Conservation (phyloP, 345 rosid genomes). For the Syzygium jambos region DNA sequence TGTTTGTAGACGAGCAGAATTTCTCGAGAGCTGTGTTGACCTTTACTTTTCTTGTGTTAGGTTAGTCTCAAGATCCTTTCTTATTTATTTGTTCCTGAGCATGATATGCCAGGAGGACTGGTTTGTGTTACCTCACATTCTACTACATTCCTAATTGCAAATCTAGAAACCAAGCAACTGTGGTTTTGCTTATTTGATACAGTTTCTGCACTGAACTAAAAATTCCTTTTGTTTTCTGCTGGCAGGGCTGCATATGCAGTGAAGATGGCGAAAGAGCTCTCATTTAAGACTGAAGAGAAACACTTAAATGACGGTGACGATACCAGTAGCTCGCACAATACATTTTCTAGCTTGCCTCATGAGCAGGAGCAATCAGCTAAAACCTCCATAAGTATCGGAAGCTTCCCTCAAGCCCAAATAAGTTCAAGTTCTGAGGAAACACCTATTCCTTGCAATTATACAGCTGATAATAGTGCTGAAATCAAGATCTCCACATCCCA, state of each 20-base stretch:
- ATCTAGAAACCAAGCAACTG: constrained; percentile 1
- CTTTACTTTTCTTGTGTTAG: constrained; percentile 96
- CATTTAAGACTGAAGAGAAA: constrained; percentile 72
- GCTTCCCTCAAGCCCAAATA: constrained; percentile 82
- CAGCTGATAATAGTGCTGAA: constrained; percentile 40
- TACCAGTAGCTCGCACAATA: constrained; percentile 63
- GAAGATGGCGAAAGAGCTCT: constrained; percentile 73
- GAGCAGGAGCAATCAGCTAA: constrained; percentile 76
- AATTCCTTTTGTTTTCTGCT: neutral
- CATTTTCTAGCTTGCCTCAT: constrained; percentile 75
- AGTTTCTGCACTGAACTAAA: neutral
- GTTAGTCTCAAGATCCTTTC: constrained; percentile 37
- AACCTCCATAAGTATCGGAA: constrained; percentile 79
- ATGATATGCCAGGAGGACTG: neutral
- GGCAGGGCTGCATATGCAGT: constrained; percentile 89
- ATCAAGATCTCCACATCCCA: constrained; percentile 23
- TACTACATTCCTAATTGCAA: neutral
- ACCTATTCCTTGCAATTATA: constrained; percentile 28
- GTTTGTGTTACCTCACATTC: neutral
- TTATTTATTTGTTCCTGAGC: constrained; percentile 3
- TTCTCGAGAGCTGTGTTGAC: constrained; percentile 86
- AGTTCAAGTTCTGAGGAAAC: constrained; percentile 85
- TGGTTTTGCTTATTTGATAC: neutral
- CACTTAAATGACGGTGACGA: constrained; percentile 74
- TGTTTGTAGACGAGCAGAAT: constrained; percentile 86